These are phyloP conservation scores for Neopestalotiopsis clavispora DNA, from an alignment of 2,329 filamentous ascomycete genomes.

Conservation along the genomic window DNA sequence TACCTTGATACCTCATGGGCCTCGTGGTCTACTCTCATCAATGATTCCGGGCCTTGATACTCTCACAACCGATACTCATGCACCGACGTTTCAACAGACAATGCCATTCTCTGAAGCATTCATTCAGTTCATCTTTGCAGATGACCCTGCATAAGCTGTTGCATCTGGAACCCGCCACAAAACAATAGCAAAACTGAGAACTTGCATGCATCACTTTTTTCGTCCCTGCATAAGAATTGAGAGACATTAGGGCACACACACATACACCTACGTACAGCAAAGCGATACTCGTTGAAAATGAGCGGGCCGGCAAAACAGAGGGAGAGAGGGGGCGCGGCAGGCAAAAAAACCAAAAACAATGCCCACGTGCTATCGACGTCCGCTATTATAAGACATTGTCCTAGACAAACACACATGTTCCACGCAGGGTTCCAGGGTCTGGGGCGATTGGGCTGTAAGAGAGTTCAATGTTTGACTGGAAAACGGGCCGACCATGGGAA, in stretches of 20 bases:
- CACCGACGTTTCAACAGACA: too few species aligned
- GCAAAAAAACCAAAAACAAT: background rate
- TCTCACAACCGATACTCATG: too few species aligned
- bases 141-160: background rate
- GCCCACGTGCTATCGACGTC: background rate
- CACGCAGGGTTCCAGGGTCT: background rate
- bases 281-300: too few species aligned
- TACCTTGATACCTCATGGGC: background rate
- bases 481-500: too few species aligned
- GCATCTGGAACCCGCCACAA: too few species aligned
- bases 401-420: background rate
- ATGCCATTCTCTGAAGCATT: background rate
- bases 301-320: too few species aligned
- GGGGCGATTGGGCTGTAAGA: background rate
- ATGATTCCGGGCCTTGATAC: too few species aligned
- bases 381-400: background rate
- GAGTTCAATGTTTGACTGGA: background rate
- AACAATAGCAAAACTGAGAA: background rate
- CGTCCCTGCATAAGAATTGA: background rate
- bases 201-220: background rate
- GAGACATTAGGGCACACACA: background rate
- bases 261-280: too few species aligned
- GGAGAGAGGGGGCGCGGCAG: too few species aligned
- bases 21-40: too few species aligned
- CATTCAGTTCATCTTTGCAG: background rate